Percentiles rank a stretch among this genome's conserved stretches.
Evolutionary conservation across 352 stramenopile genomes (phyloP).

Genomic region (Phytophthora melonis): DNA sequence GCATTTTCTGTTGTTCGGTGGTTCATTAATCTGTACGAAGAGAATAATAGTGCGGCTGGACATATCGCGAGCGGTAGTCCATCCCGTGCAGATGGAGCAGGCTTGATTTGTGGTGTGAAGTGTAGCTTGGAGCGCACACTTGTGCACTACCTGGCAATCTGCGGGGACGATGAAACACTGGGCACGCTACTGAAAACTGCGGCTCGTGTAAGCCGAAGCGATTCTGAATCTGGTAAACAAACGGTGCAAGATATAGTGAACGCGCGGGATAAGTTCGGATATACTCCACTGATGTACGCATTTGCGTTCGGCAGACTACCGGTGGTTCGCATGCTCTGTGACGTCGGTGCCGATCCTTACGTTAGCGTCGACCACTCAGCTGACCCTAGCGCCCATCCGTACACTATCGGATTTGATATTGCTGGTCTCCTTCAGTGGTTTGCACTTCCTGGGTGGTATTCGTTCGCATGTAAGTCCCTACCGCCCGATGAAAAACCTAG

Average conservation of each 20-base stretch:
- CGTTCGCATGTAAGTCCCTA: constrained; percentile 40
- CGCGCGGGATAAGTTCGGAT: constrained; percentile 47
- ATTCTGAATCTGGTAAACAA: not conserved
- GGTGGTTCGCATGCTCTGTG: constrained; percentile 39
- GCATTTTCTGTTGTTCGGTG: constrained; percentile 64
- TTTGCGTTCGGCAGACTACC: constrained; percentile 58
- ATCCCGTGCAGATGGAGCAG: not conserved
- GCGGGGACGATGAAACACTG: constrained; percentile 49
- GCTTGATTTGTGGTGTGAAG: constrained; percentile 10
- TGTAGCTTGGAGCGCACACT: constrained; percentile 47
- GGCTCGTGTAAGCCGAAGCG: not conserved
- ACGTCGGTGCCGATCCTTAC: constrained; percentile 45
- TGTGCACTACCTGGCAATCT: constrained; percentile 59
- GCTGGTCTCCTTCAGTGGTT: constrained; percentile 58
- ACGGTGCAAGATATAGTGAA: constrained; percentile 32
- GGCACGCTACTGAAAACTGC: constrained; percentile 18
- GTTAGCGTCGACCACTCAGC: constrained; percentile 54
- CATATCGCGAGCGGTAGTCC: not conserved
- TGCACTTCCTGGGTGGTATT: constrained; percentile 69
- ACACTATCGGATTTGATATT: constrained; percentile 60
- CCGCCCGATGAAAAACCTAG: constrained; percentile 35
- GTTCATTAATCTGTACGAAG: constrained; percentile 48
- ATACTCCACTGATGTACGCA: constrained; percentile 64
- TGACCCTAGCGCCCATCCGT: constrained; percentile 56
- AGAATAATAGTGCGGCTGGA: not conserved